Percentiles rank a stretch among this genome's conserved stretches.
Conservation (phyloP, 2,329 filamentous ascomycete species). For the Curvularia lunata region DNA sequence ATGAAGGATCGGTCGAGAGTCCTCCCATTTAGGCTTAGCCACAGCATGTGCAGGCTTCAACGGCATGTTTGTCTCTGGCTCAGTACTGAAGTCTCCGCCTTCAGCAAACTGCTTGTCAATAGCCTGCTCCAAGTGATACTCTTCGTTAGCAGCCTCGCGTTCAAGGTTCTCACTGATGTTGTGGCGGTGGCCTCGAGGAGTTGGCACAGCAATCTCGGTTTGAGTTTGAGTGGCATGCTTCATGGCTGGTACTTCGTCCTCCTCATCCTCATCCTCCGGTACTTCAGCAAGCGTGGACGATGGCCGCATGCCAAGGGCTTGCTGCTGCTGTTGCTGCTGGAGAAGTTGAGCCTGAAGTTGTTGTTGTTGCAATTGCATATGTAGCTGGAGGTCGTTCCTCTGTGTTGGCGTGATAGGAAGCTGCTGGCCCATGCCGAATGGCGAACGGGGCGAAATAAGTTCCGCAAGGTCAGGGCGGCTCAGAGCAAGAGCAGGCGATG, state of each 20-base stretch:
- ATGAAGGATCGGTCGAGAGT: conserved; percentile 60
- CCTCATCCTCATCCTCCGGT: conserved; percentile 74
- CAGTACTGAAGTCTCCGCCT: conserved; percentile 71
- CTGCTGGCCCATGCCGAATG: conserved; percentile 59
- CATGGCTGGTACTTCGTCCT: conserved; percentile 48
- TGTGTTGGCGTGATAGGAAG: conserved; percentile 53
- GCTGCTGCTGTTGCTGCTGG: conserved; percentile 56
- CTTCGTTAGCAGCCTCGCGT: conserved; percentile 82
- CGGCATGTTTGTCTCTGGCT: conserved; percentile 40
- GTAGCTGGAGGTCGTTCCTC: conserved; percentile 50
- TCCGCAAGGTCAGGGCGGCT: conserved; percentile 48
- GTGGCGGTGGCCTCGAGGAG: conserved; percentile 67
- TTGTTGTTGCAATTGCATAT: conserved; percentile 58
- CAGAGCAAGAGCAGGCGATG: conserved; percentile 51
- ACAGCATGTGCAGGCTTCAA: conserved; percentile 36
- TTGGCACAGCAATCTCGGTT: conserved; percentile 65
- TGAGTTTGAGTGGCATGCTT: conserved; percentile 49
- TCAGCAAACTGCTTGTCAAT: conserved; percentile 80
- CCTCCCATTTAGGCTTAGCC: conserved; percentile 44
- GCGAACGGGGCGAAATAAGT: conserved; percentile 62
- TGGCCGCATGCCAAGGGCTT: conserved; percentile 54
- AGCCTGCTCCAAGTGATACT: conserved; percentile 83
- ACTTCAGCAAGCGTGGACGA: conserved; percentile 68
- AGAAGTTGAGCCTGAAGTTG: conserved; percentile 61
- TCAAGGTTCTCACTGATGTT: conserved; percentile 81